Conservation (phyloP, 441 rosid genomes). For the Euphorbia celastroides region DNA sequence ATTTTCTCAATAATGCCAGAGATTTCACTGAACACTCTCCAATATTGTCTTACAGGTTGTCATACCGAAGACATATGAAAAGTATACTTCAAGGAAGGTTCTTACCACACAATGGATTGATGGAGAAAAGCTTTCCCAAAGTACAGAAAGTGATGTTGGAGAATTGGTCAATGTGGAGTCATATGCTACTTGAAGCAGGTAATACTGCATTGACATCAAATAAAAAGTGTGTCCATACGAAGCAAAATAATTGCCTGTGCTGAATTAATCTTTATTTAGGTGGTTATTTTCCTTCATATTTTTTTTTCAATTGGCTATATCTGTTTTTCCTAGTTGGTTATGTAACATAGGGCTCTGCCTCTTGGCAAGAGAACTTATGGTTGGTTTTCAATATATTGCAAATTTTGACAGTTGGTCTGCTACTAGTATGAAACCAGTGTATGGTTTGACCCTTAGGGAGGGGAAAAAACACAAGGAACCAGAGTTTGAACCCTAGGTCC, state of each 20-base stretch:
- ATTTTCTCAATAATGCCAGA: constrained; percentile 8
- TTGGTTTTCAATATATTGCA: neutral
- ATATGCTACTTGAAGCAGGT: constrained; percentile 99
- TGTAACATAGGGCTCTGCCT: neutral
- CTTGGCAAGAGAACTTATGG: neutral
- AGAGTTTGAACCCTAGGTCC: no score
- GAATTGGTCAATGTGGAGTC: constrained; percentile 92
- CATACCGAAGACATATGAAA: constrained; percentile 72
- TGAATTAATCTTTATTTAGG: neutral
- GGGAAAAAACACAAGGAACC: no score
- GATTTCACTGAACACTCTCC: neutral
- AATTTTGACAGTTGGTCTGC: neutral
- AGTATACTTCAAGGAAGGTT: constrained; percentile 94
- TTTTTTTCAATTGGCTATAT: neutral
- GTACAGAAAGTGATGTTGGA: constrained; percentile 95
- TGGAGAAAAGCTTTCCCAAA: constrained; percentile 92
- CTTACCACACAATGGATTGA: constrained; percentile 91
- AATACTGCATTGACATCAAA: constrained; percentile 11
- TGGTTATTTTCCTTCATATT: neutral
- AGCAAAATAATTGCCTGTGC: neutral
- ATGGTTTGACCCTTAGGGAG: no score
- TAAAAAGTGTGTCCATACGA: constrained; percentile 1
- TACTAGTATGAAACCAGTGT: neutral
- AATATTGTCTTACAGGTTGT: constrained; percentile 55
- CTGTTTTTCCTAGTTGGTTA: neutral